Conservation (phyloP, 192 early-diverging fungal species). For the Coemansia sp. region DNA sequence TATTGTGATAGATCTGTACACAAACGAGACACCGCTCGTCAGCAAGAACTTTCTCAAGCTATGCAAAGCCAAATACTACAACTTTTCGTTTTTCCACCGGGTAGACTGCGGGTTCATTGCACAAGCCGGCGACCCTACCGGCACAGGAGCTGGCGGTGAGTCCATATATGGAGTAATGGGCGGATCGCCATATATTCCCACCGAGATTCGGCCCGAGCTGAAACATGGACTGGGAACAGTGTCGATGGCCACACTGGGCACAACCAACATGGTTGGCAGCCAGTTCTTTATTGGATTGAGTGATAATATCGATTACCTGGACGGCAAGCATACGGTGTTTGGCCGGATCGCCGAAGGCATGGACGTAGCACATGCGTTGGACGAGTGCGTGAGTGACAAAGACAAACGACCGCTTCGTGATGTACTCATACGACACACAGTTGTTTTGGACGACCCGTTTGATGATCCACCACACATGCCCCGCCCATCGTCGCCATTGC, state of each 20-base stretch:
- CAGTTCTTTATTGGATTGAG: constrained; percentile 62
- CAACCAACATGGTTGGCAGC: constrained; percentile 59
- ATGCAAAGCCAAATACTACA: constrained; percentile 86
- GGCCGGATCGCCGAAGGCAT: constrained; percentile 88
- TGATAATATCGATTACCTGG: constrained; percentile 67
- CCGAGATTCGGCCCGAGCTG: constrained; percentile 67
- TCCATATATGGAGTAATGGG: constrained; percentile 61
- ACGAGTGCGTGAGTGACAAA: constrained; percentile 67
- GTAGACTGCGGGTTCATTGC: constrained; percentile 86
- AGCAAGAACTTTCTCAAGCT: constrained; percentile 89
- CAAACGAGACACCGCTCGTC: constrained; percentile 66
- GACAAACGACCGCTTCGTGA: constrained; percentile 76
- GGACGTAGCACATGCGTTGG: constrained; percentile 81
- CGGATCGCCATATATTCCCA: constrained; percentile 60
- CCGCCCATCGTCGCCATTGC: constrained; percentile 67
- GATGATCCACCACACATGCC: constrained; percentile 72
- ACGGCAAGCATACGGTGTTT: constrained; percentile 88
- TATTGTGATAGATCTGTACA: constrained; percentile 33
- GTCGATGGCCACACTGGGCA: constrained; percentile 76
- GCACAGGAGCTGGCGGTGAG: constrained; percentile 85
- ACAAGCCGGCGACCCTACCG: constrained; percentile 94
- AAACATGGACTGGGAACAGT: constrained; percentile 80
- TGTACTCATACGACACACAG: constrained; percentile 87
- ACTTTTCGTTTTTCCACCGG: constrained; percentile 74
- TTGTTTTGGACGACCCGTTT: constrained; percentile 92